These are phyloP conservation scores for Neurospora crassa DNA, from an alignment of 2,329 filamentous ascomycete genomes.

Conservation along the genomic window DNA sequence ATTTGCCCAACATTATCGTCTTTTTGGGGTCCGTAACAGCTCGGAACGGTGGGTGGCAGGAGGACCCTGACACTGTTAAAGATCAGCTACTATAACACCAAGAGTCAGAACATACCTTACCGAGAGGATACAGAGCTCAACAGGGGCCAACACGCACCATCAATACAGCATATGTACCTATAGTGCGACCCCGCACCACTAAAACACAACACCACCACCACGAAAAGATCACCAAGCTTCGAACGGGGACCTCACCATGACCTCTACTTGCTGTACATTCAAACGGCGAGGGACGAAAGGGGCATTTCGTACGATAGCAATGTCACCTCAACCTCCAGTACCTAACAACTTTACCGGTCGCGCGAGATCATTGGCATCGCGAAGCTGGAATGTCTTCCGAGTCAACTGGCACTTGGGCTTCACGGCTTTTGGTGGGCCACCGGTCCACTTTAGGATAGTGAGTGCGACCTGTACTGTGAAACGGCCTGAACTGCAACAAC, in stretches of 20 bases:
- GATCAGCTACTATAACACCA: not conserved
- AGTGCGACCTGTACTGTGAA: conserved; percentile 7
- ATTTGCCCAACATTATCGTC: not conserved
- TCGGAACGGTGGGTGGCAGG: too few relatives aligned
- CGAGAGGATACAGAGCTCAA: not conserved
- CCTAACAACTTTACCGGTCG: not conserved
- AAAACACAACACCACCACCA: not conserved
- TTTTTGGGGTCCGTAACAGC: not conserved
- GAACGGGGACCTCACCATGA: not conserved
- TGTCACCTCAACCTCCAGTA: not conserved
- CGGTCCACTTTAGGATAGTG: conserved; percentile 60
- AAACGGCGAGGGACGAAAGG: not conserved
- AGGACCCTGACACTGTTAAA: too few relatives aligned
- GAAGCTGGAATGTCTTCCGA: conserved; percentile 13
- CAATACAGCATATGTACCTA: not conserved
- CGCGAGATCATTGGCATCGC: conserved; percentile 1
- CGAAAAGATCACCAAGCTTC: not conserved
- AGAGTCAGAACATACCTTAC: too few relatives aligned
- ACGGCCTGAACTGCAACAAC: not conserved
- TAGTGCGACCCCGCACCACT: not conserved
- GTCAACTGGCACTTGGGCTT: conserved; percentile 52
- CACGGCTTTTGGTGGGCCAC: conserved; percentile 57
- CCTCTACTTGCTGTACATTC: not conserved
- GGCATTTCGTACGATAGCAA: not conserved
- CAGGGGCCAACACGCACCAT: not conserved